phyloP scores from a whole-genome alignment of 106 monocot genomes.

The Xerophyta viscosa region DNA sequence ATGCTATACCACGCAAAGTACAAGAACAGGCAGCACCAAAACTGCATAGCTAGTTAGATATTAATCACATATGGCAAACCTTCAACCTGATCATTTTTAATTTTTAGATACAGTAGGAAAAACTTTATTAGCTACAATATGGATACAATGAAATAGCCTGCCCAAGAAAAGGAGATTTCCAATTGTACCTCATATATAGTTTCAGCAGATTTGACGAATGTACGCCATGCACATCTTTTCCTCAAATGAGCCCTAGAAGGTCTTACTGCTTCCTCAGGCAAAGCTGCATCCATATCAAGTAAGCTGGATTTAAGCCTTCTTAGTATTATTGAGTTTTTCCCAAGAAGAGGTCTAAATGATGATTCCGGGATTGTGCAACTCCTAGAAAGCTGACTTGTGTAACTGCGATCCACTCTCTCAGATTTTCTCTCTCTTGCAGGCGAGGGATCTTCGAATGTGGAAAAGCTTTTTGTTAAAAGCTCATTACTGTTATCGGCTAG shows the following conservation, averaged over 20 bases:
- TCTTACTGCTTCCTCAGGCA: slow-evolving; percentile 63
- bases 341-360: slow-evolving; percentile 56
- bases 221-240: slow-evolving; percentile 78
- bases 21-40: too few species aligned
- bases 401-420: slow-evolving; percentile 14
- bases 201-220: slow-evolving; percentile 75
- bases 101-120: too few species aligned
- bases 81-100: too few species aligned
- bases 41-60: too few species aligned
- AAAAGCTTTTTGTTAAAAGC: slow-evolving; percentile 6
- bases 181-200: slow-evolving; percentile 69
- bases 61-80: too few species aligned
- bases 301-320: slow-evolving; percentile 70
- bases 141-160: too few species aligned
- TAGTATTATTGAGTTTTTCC: slow-evolving; percentile 53
- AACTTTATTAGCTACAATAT: too few species aligned
- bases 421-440: slow-evolving; percentile 8
- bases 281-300: slow-evolving; percentile 89
- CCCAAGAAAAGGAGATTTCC: not conserved
- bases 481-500: slow-evolving; percentile 9
- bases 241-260: slow-evolving; percentile 25
- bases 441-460: not conserved
- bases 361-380: slow-evolving; percentile 46
- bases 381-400: slow-evolving; percentile 33
- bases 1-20: too few species aligned